phyloP scores from a whole-genome alignment of 441 rosid genomes.

The Pelargonium citronellum region DNA sequence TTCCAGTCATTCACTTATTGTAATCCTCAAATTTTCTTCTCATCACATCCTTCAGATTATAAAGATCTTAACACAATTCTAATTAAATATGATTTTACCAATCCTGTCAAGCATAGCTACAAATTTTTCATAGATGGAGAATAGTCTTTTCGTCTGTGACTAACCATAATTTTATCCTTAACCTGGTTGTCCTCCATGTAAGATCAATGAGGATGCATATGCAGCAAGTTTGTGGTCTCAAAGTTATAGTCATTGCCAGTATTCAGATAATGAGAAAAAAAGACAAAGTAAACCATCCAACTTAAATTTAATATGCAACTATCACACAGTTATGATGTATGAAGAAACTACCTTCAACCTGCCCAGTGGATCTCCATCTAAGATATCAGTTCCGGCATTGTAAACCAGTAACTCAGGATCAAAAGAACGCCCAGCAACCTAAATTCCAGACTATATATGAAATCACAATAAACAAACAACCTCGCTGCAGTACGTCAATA shows the following conservation, averaged over 20 bases:
- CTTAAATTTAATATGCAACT: not conserved
- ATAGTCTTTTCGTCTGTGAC: not conserved
- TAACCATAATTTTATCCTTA: not conserved
- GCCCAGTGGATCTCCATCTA: constrained; percentile 95
- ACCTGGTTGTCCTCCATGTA: not conserved
- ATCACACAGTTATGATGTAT: not conserved
- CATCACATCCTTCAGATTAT: not conserved
- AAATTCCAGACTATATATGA: constrained; percentile 20
- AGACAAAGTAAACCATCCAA: not conserved
- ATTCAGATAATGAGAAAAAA: not conserved
- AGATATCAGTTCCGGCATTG: constrained; percentile 96
- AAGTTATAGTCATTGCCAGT: not conserved
- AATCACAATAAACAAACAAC: too few relatives aligned
- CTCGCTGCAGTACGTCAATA: too few relatives aligned
- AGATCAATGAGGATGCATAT: not conserved
- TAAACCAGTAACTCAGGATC: constrained; percentile 71
- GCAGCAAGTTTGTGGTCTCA: not conserved
- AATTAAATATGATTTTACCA: not conserved
- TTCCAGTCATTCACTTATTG: not conserved
- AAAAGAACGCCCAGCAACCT: constrained; percentile 63
- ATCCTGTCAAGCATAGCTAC: not conserved
- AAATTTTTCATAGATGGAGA: not conserved
- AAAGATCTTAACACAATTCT: not conserved
- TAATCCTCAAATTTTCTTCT: not conserved
- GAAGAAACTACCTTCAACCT: constrained; percentile 52